Base-by-base conservation (phyloP, 768 basidiomycete species). In the Coprinellus aureogranulatus region DNA sequence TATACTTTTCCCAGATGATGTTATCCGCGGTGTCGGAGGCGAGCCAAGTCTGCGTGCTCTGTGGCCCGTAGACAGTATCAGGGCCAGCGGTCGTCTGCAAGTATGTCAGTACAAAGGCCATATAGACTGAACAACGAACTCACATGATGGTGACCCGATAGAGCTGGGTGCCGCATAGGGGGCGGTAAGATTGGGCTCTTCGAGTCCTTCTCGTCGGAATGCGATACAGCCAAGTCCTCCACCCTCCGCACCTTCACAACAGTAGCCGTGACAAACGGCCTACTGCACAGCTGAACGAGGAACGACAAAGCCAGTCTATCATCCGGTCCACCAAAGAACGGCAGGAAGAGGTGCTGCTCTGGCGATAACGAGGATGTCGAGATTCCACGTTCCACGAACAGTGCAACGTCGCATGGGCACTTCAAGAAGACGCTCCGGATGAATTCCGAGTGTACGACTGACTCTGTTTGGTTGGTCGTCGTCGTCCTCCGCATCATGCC, bases 311-410 rank as follows among this genome's bases (percentile, higher is more conserved):
- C 92, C 22, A 93, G 77, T 1, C 97, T 85, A 68, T 98, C 96
- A 68, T 99, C 96, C 0, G 92, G 87, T 0, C 96, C 96, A 37
- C 96, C 96, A 68, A 93, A 90, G 83, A 96, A 98, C 0, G 95
- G 91, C 41, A 94, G 67, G 68, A 95, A 85, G 27, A 98, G 66
- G 61, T 91, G 90, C 59, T 88, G 77, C 23, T 64, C 69, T 42
- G 48, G 67, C 28, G 46, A 47, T 4, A 68, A 63, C 1, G 68
- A 64, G 16, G 69, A 64, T 6, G 63, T 55, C 26, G 64, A 66
- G 22, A 80, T 70, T 1, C 87, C 88, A 25, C 87, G 78, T 69
- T 98, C 96, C 57, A 97, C 81, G 69, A 91, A 95, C 34, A 98
- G 72, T 4, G 87, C 92, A 34, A 95, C 89, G 63, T 98, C 92